Evolutionary conservation across 2,329 filamentous ascomycete genomes (phyloP).

Genomic region (Aureobasidium sp.): DNA sequence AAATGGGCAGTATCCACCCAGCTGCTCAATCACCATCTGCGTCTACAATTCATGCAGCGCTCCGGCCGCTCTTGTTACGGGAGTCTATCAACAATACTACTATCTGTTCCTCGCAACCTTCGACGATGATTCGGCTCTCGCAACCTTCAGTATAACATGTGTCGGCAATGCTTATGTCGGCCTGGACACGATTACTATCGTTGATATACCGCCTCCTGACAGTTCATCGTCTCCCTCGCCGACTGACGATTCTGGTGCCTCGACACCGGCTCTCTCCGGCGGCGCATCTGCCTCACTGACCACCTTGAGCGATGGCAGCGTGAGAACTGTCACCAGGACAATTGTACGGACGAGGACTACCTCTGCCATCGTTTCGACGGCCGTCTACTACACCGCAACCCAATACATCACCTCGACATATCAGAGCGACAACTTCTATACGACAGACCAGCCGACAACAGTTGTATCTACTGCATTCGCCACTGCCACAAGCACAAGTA

Average conservation of each 20-base stretch:
- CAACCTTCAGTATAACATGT: constrained; percentile 11
- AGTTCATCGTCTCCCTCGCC: not conserved
- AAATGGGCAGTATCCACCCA: not conserved
- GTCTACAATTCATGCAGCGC: not conserved
- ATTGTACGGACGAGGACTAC: constrained; percentile 1
- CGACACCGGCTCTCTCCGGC: not conserved
- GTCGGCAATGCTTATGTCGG: constrained; percentile 5
- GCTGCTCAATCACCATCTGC: constrained; percentile 1
- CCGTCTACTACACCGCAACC: constrained; percentile 2
- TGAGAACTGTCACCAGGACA: not conserved
- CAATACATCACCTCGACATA: constrained; percentile 13
- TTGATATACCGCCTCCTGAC: not conserved
- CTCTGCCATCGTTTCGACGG: not conserved
- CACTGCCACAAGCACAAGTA: constrained; percentile 5
- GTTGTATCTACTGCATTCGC: not conserved
- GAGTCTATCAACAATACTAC: constrained; percentile 1
- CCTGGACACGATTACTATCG: constrained; percentile 3
- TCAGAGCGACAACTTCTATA: not conserved
- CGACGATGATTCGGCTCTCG: not conserved
- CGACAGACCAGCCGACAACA: not conserved
- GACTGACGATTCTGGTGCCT: not conserved
- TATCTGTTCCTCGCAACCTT: not conserved
- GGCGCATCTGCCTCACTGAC: not conserved
- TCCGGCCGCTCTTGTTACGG: not conserved
- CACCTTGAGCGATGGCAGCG: not conserved